Conservation (phyloP, 495 filamentous ascomycete genomes). For the Xylaria longipes region DNA sequence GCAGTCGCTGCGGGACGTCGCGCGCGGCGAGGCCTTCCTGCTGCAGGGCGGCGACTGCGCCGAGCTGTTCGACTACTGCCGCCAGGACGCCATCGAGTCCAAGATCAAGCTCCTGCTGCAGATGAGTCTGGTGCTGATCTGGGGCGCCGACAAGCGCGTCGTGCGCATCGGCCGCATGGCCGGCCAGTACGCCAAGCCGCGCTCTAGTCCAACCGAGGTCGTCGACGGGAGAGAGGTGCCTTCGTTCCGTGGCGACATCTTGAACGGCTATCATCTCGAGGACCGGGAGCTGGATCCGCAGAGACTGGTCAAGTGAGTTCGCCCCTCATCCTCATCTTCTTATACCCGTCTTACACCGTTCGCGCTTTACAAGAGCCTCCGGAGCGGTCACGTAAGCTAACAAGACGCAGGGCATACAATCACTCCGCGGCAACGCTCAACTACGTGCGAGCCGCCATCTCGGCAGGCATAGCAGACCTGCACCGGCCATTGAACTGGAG, state of each 20-base stretch:
- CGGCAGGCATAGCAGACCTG: slow-evolving; percentile 90
- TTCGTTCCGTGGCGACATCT: slow-evolving; percentile 92
- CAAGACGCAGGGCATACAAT: slow-evolving; percentile 76
- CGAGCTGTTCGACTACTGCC: slow-evolving; percentile 96
- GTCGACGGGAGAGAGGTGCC: slow-evolving; percentile 81
- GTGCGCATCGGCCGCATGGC: slow-evolving; percentile 96
- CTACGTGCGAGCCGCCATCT: slow-evolving; percentile 81
- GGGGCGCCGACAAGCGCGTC: slow-evolving; percentile 88
- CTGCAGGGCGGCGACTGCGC: slow-evolving; percentile 97
- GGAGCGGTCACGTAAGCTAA: not conserved
- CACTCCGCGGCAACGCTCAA: slow-evolving; percentile 94
- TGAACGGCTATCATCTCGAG: slow-evolving; percentile 81
- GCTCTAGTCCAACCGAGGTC: slow-evolving; percentile 85
- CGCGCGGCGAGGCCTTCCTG: slow-evolving; percentile 89
- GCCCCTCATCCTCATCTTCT: not conserved
- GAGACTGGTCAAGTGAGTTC: slow-evolving; percentile 70
- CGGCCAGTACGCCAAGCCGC: slow-evolving; percentile 94
- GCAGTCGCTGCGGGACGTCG: slow-evolving; percentile 78
- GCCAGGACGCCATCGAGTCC: slow-evolving; percentile 84
- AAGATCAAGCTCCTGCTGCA: slow-evolving; percentile 96
- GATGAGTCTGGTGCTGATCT: slow-evolving; percentile 93
- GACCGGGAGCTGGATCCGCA: slow-evolving; percentile 80
- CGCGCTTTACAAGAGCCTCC: not conserved
- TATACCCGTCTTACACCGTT: slow-evolving; percentile 6
- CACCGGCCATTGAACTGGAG: slow-evolving; percentile 95